These are phyloP conservation scores for Paramecium primaurelia DNA, from an alignment of 73 alveolate genomes.

Conservation along the genomic window DNA sequence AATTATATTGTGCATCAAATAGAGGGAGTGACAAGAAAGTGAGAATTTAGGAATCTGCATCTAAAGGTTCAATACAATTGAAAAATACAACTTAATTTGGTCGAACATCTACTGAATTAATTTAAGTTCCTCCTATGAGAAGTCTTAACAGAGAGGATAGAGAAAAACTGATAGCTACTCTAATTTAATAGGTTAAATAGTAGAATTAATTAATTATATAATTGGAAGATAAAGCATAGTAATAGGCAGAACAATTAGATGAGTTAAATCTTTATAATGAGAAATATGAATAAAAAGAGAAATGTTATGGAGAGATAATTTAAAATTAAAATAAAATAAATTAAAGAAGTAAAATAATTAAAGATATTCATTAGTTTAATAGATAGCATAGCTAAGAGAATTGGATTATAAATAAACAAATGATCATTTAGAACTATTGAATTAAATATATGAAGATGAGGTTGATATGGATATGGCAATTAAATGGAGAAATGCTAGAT, in stretches of 20 bases:
- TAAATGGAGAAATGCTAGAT: conserved; percentile 23
- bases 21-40: conserved; percentile 15
- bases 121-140: not conserved
- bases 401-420: not conserved
- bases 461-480: not conserved
- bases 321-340: not conserved
- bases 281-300: not conserved
- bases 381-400: not conserved
- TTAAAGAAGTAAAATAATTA: not conserved
- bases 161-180: conserved; percentile 12
- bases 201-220: not conserved
- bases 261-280: not conserved
- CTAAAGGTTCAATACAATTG: not conserved
- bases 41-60: not conserved
- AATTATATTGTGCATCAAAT: not conserved
- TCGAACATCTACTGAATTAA: not conserved
- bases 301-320: not conserved
- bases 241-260: not conserved
- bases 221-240: not conserved
- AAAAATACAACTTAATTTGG: not conserved
- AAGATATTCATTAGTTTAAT: not conserved
- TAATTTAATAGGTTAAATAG: not conserved
- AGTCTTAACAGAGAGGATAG: conserved; percentile 23
- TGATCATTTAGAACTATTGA: not conserved
- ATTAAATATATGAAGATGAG: not conserved